A percentile compares a stretch with the other conserved stretches of the same genome.
Evolutionary conservation across 176 grass and related monocot genomes (phyloP).

Genomic region (Cymbopogon citratus): DNA sequence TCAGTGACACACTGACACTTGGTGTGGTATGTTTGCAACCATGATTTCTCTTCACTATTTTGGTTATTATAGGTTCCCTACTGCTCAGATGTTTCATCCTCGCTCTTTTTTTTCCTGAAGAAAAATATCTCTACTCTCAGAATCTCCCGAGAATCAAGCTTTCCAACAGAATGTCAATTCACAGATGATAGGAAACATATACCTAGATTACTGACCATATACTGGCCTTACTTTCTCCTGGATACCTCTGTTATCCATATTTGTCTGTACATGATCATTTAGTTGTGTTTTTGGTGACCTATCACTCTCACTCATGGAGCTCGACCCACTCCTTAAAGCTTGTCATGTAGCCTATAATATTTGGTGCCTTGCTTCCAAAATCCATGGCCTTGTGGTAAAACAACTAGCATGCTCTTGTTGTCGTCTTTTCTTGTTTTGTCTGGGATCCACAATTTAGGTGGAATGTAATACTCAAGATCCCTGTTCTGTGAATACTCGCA

Average conservation of each 20-base stretch:
- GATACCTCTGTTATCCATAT: background rate
- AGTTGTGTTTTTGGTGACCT: background rate
- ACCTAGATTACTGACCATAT: background rate
- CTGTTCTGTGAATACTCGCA: background rate
- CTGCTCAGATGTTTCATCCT: background rate
- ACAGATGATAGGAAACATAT: background rate
- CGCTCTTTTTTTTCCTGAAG: background rate
- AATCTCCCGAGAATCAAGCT: background rate
- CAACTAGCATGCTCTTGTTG: background rate
- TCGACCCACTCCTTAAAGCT: background rate
- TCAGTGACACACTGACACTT: background rate
- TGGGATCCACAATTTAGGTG: background rate
- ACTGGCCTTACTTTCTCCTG: background rate
- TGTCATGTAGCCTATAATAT: background rate
- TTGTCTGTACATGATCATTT: background rate
- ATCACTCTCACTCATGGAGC: conserved; percentile 24
- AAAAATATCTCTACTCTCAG: background rate
- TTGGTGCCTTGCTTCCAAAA: background rate
- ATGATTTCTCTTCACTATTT: background rate
- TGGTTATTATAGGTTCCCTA: background rate
- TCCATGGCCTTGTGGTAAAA: background rate
- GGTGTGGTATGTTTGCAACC: background rate
- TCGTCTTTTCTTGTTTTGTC: background rate
- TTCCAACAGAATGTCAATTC: background rate
- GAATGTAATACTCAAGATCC: background rate